These are phyloP conservation scores for Graphilbum ipis-grandicollis DNA, from an alignment of 2,329 filamentous ascomycete genomes.

Conservation along the genomic window DNA sequence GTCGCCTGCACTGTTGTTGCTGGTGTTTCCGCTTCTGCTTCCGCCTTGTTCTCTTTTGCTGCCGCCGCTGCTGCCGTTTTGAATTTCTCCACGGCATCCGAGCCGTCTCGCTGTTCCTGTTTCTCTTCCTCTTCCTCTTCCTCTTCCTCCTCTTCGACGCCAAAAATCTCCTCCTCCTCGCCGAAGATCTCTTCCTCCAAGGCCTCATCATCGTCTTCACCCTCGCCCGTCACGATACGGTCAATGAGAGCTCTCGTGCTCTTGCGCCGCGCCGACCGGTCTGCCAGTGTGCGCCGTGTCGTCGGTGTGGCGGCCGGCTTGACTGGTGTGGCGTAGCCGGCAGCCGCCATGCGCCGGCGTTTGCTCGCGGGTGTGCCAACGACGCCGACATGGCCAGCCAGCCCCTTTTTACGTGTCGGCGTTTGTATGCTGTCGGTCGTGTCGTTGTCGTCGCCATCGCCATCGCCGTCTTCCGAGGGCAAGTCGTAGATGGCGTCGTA, in stretches of 20 bases:
- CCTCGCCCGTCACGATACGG: slow-evolving; percentile 43
- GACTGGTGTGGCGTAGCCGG: slow-evolving; percentile 18
- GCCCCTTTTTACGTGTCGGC: slow-evolving; percentile 5
- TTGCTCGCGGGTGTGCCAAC: slow-evolving; percentile 2
- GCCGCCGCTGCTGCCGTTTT: slow-evolving; percentile 29
- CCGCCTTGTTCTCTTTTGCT: slow-evolving; percentile 44
- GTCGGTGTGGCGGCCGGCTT: slow-evolving; percentile 33
- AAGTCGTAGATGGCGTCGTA: slow-evolving; percentile 3
- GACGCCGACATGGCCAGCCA: slow-evolving; percentile 7
- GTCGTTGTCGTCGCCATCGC: neutral
- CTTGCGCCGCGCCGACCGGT: slow-evolving; percentile 75
- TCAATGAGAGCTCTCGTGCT: slow-evolving; percentile 63
- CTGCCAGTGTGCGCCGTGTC: slow-evolving; percentile 48
- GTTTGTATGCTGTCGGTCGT: neutral
- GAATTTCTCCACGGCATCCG: slow-evolving; percentile 22
- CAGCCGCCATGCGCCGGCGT: slow-evolving; percentile 9
- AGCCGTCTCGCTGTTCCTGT: too few relatives aligned
- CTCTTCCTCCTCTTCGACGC: slow-evolving; percentile 22
- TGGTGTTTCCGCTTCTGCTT: slow-evolving; percentile 23
- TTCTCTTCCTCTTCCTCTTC: slow-evolving; percentile 12
- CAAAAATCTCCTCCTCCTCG: slow-evolving; percentile 48
- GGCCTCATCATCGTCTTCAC: slow-evolving; percentile 50
- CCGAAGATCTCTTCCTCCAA: slow-evolving; percentile 52
- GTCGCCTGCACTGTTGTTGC: slow-evolving; percentile 17
- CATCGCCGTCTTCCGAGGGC: neutral